Percentiles rank a stretch among this genome's conserved stretches.
These are phyloP conservation scores for Plasmopara viticola DNA, from an alignment of 352 stramenopile species.

Conservation along the genomic window DNA sequence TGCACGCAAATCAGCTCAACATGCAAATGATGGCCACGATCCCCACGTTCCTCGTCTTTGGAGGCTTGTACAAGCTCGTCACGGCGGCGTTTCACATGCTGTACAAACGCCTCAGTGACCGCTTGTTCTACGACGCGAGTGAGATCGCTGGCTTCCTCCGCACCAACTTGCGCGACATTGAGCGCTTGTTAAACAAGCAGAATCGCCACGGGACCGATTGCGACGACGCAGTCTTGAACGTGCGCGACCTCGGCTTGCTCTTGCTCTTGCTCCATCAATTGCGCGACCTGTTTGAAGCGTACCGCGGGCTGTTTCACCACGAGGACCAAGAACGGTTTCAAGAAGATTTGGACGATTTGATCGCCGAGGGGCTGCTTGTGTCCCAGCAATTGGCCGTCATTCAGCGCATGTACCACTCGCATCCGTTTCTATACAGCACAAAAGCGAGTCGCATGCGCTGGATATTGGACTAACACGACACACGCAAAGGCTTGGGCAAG, in stretches of 20 bases:
- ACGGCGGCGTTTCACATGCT: slow-evolving; percentile 58
- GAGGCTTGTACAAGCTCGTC: slow-evolving; percentile 58
- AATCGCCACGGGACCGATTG: slow-evolving; percentile 26
- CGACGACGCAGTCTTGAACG: slow-evolving; percentile 39
- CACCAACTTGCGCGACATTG: slow-evolving; percentile 78
- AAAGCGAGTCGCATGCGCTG: slow-evolving; percentile 40
- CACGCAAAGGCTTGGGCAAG: slow-evolving; percentile 5
- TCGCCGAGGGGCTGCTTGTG: slow-evolving; percentile 66
- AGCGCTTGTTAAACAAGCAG: slow-evolving; percentile 80
- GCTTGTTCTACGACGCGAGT: slow-evolving; percentile 67
- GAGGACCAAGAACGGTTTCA: slow-evolving; percentile 79
- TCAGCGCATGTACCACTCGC: slow-evolving; percentile 83
- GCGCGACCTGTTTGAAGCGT: slow-evolving; percentile 67
- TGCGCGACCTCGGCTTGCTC: slow-evolving; percentile 65
- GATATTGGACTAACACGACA: slow-evolving; percentile 39
- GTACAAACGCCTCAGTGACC: slow-evolving; percentile 73
- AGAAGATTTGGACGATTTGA: slow-evolving; percentile 75
- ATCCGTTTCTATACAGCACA: slow-evolving; percentile 68
- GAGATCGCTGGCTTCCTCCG: slow-evolving; percentile 72
- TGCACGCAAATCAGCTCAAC: slow-evolving; percentile 85
- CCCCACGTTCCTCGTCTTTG: slow-evolving; percentile 74
- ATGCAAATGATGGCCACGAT: slow-evolving; percentile 82
- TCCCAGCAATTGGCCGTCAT: slow-evolving; percentile 81
- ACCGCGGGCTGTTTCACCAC: slow-evolving; percentile 63
- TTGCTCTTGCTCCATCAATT: slow-evolving; percentile 71